Evolutionary conservation across 2,329 filamentous ascomycete genomes (phyloP).

Genomic region (Colletotrichum graminicola): DNA sequence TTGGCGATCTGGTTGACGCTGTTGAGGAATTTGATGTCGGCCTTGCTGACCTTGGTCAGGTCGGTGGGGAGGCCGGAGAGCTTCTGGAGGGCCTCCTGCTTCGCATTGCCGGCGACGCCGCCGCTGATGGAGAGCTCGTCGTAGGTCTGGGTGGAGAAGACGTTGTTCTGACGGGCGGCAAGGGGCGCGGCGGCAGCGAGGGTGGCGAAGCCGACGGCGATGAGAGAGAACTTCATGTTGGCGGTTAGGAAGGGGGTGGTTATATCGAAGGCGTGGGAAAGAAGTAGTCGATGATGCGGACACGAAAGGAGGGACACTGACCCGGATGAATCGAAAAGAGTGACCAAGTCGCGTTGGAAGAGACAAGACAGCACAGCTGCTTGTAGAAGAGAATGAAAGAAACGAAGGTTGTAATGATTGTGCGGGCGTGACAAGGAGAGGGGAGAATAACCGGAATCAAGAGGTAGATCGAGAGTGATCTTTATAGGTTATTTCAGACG

Average conservation of each 20-base stretch:
- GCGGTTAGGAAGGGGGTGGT: background rate
- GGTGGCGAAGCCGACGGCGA: conserved; percentile 46
- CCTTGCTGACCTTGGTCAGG: conserved; percentile 57
- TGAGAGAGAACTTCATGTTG: conserved; percentile 53
- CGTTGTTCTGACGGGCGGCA: conserved; percentile 44
- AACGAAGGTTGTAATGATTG: conserved; percentile 36
- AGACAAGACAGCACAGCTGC: conserved; percentile 41
- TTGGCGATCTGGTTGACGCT: conserved; percentile 66
- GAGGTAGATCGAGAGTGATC: conserved; percentile 36
- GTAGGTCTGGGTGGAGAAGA: conserved; percentile 54
- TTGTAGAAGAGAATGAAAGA: conserved; percentile 32
- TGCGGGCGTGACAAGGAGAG: conserved; percentile 35
- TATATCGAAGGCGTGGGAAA: background rate
- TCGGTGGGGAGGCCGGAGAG: conserved; percentile 55
- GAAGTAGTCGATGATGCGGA: conserved; percentile 10
- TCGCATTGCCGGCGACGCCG: conserved; percentile 59
- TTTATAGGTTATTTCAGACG: conserved; percentile 37
- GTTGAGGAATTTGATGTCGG: conserved; percentile 63
- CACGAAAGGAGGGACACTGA: conserved; percentile 39
- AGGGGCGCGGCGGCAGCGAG: conserved; percentile 49
- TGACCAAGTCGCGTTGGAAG: conserved; percentile 39
- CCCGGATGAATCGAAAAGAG: conserved; percentile 37
- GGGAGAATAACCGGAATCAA: conserved; percentile 4
- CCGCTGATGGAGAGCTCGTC: conserved; percentile 61
- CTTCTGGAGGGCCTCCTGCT: conserved; percentile 57